These are phyloP conservation scores for Osmanthus fragrans DNA, from an alignment of 257 asterid genomes.

Conservation along the genomic window DNA sequence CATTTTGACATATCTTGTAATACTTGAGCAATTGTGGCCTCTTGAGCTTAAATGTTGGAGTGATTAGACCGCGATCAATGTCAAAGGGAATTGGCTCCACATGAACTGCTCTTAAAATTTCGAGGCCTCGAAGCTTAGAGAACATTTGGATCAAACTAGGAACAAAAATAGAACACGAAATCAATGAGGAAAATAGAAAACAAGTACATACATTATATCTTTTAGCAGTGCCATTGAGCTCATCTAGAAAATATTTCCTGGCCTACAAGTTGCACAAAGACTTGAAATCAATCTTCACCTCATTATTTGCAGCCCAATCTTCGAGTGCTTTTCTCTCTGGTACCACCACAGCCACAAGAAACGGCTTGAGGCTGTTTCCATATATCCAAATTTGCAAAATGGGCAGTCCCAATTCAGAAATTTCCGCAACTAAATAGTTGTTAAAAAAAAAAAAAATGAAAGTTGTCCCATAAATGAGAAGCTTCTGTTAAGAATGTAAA, in stretches of 20 bases:
- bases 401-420: constrained; percentile 1
- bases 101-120: constrained; percentile 65
- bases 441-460: too few species aligned
- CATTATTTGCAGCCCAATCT: constrained; percentile 69
- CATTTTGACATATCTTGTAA: constrained; percentile 54
- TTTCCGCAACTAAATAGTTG: neutral
- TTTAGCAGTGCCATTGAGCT: constrained; percentile 80
- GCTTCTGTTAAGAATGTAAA: neutral
- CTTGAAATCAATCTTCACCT: constrained; percentile 55
- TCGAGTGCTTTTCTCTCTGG: constrained; percentile 77
- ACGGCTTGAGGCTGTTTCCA: constrained; percentile 87
- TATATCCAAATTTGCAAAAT: constrained; percentile 72
- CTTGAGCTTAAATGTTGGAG: constrained; percentile 91
- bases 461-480: neutral
- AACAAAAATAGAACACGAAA: neutral
- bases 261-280: constrained; percentile 60
- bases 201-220: constrained; percentile 47
- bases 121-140: constrained; percentile 79
- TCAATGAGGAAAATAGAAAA: constrained; percentile 1
- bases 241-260: constrained; percentile 59
- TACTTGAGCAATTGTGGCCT: constrained; percentile 73
- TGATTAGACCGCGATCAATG: constrained; percentile 68
- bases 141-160: neutral
- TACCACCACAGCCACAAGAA: constrained; percentile 82
- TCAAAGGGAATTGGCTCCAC: constrained; percentile 78